These are phyloP conservation scores for Cardamine occulta DNA, from an alignment of 345 rosid genomes.

Conservation along the genomic window DNA sequence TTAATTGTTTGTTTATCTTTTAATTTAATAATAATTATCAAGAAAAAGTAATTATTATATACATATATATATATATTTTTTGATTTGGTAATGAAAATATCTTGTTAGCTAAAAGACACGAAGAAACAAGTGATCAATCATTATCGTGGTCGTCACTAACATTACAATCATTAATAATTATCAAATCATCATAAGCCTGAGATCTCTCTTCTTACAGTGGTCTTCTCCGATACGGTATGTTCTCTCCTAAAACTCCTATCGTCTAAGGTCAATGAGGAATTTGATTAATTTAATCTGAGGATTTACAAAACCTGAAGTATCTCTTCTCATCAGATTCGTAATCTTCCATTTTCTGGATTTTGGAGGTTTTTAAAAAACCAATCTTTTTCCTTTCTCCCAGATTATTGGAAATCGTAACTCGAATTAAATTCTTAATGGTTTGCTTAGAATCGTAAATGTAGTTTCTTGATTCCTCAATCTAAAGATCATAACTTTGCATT, in stretches of 20 bases:
- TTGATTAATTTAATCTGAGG: too few relatives aligned
- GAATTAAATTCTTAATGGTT: neutral
- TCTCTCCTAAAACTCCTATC: neutral
- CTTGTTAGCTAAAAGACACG: neutral
- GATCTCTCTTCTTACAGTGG: constrained; percentile 9
- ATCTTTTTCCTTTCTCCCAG: neutral
- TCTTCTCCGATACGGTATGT: constrained; percentile 14
- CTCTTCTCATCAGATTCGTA: neutral
- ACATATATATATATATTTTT: too few relatives aligned
- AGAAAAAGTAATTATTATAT: neutral
- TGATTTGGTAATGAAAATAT: neutral
- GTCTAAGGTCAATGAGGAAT: too few relatives aligned
- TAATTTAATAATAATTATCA: too few relatives aligned
- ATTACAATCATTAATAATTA: neutral
- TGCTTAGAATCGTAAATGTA: neutral
- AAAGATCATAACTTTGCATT: neutral
- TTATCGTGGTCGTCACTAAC: constrained; percentile 27
- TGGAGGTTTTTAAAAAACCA: neutral
- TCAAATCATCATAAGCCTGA: neutral
- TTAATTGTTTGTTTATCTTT: neutral
- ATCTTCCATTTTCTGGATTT: neutral
- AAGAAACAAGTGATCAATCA: constrained; percentile 8
- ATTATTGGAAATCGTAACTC: neutral
- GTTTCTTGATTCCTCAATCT: neutral
- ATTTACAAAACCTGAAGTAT: too few relatives aligned